Base-by-base conservation (phyloP, 768 basidiomycete species). In the Boletus rufocinnamomeus region DNA sequence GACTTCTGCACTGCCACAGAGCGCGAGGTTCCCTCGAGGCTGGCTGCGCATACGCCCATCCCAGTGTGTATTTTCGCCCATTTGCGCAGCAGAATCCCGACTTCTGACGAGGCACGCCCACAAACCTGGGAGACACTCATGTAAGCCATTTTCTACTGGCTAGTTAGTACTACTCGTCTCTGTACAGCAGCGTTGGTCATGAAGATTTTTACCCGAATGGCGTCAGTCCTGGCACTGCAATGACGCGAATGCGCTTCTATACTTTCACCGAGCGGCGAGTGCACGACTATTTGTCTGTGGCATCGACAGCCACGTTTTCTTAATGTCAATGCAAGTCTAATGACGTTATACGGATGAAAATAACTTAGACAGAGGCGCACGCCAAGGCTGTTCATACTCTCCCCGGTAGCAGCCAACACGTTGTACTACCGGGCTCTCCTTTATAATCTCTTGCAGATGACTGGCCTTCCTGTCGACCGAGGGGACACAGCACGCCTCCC, bases 1-100 rank as follows among this genome's bases (percentile, higher is more conserved):
- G 35, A 32, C 40, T 27, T 17, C 6, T 37, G 21, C 68, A 74
- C 61, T 32, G 73, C 71, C 71, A 63, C 61, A 48, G 38, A 28
- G 48, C 58, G 57, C 50, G 43, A 68, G 68, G 62, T 47, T 54
- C 14, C 69, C 72, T 72, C 63, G 66, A 74, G 71, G 71, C 62
- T 43, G 50, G 30, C 59, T 41, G 27, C 51, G 38, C 54, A 34
- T 38, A 46, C 52, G 38, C 30, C 49, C 21, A 34, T 27, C 34
- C 34, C 40, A 16, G 38, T 25, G 35, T 25, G 27, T 45, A 45
- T 35, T 50, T 57, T 34, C 28, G n/a, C 54, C 40, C 30, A 19
- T 52, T 44, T 28, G 27, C 25, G 11, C 45, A 51, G 49, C 35
- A 40, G 34, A 38, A 25, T 59, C 51, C 16, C 8, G 13, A 23